phyloP scores from a whole-genome alignment of 2,329 filamentous ascomycete species.

The Aspergillus pseudonomiae region DNA sequence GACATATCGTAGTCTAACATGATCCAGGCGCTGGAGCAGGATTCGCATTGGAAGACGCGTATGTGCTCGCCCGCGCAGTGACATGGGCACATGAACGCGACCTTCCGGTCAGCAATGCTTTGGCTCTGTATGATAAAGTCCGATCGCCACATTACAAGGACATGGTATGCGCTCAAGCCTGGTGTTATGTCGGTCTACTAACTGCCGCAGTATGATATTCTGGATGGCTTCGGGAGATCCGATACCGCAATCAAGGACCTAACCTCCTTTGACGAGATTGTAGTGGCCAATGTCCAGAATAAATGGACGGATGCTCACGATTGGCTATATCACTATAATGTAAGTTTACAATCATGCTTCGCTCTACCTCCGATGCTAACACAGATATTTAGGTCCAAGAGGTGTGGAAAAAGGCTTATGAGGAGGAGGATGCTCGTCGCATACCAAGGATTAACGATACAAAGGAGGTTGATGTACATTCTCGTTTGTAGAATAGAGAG shows the following conservation, averaged over 20 bases:
- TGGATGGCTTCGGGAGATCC: conserved; percentile 9
- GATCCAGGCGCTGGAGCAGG: conserved; percentile 13
- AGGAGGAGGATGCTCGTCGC: conserved; percentile 10
- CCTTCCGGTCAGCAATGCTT: background rate
- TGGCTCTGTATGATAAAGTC: conserved; percentile 12
- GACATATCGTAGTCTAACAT: background rate
- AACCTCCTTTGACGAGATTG: conserved; percentile 11
- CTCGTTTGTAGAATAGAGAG: conserved; percentile 1
- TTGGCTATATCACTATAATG: conserved; percentile 18
- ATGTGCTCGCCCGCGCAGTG: conserved; percentile 14
- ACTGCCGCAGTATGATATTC: conserved; percentile 10
- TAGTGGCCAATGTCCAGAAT: background rate
- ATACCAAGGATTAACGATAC: background rate
- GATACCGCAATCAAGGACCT: background rate
- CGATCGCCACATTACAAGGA: conserved; percentile 15
- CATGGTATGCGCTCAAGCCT: conserved; percentile 1
- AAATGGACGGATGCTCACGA: conserved; percentile 13
- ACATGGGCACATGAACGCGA: conserved; percentile 7
- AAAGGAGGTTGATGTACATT: background rate
- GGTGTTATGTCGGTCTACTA: background rate
- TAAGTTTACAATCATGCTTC: background rate
- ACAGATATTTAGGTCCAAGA: conserved; percentile 11
- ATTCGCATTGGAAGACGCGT: conserved; percentile 20
- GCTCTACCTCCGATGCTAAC: background rate
- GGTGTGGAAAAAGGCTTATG: conserved; percentile 7